Percentiles rank a stretch among this genome's conserved stretches.
phyloP scores from a whole-genome alignment of 768 basidiomycete genomes.

The Trametopsis cervina region DNA sequence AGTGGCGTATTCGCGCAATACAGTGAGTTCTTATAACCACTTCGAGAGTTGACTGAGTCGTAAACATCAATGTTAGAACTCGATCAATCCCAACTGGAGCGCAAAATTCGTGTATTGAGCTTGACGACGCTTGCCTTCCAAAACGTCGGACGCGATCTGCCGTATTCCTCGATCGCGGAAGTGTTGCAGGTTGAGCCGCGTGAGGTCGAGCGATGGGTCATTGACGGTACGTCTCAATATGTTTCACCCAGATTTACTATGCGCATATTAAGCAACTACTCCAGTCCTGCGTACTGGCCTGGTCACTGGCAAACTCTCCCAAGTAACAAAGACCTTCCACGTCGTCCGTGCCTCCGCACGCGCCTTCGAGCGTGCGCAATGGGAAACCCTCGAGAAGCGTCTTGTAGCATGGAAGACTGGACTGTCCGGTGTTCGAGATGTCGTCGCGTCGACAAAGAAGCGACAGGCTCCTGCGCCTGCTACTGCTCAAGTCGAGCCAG shows the following conservation, averaged over 20 bases:
- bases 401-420: slow-evolving; percentile 74
- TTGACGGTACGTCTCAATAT: slow-evolving; percentile 57
- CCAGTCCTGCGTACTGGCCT: slow-evolving; percentile 77
- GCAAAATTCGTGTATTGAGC: slow-evolving; percentile 73
- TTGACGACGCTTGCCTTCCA: slow-evolving; percentile 74
- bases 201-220: slow-evolving; percentile 82
- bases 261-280: too few species aligned
- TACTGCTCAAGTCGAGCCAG: neutral
- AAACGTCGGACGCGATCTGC: slow-evolving; percentile 65
- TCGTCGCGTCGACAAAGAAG: slow-evolving; percentile 48
- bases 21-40: slow-evolving; percentile 29
- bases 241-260: too few species aligned
- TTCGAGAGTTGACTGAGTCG: neutral
- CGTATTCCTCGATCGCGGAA: slow-evolving; percentile 64
- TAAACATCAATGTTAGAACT: slow-evolving; percentile 37
- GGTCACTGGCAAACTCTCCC: slow-evolving; percentile 77
- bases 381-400: slow-evolving; percentile 71
- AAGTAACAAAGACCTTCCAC: slow-evolving; percentile 65
- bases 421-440: slow-evolving; percentile 60
- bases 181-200: slow-evolving; percentile 55
- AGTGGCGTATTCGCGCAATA: slow-evolving; percentile 44
- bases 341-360: slow-evolving; percentile 70
- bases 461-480: slow-evolving; percentile 6
- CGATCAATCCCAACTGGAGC: slow-evolving; percentile 52
- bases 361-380: slow-evolving; percentile 71